Conservation (phyloP, 805 yeast species). For the Crinitomyces ghanaensis region DNA sequence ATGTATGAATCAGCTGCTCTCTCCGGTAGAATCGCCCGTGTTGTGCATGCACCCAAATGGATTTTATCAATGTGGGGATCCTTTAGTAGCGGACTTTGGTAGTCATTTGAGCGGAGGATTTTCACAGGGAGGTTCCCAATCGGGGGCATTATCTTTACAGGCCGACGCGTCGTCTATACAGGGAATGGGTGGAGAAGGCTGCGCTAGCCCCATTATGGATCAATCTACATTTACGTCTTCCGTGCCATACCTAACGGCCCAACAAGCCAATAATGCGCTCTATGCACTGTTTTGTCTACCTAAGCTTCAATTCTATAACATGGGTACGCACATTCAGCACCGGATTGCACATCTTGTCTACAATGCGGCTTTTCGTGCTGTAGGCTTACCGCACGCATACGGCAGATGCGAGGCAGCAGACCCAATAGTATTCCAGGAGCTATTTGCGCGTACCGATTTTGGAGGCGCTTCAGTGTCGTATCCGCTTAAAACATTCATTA, state of each 20-base stretch:
- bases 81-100: background rate
- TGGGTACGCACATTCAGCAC: constrained; percentile 1
- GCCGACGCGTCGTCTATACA: too few species aligned
- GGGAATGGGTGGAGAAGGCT: too few species aligned
- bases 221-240: too few species aligned
- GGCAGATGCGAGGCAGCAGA: background rate
- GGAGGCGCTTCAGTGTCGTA: constrained; percentile 5
- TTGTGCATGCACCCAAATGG: constrained; percentile 4
- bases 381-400: constrained; percentile 2
- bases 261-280: constrained; percentile 1
- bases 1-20: constrained; percentile 5
- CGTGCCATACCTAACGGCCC: constrained; percentile 1
- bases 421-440: constrained; percentile 1
- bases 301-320: constrained; percentile 1
- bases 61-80: constrained; percentile 1
- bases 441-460: constrained; percentile 3
- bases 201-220: too few species aligned
- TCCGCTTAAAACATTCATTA: constrained; percentile 1
- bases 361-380: constrained; percentile 3
- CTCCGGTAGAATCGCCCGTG: constrained; percentile 7
- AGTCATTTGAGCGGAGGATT: background rate
- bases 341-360: background rate
- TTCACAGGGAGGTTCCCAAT: constrained; percentile 1
- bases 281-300: constrained; percentile 3
- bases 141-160: background rate